Evolutionary conservation across 1,139 yeast genomes (phyloP).

Genomic region (Geotrichum candidum): DNA sequence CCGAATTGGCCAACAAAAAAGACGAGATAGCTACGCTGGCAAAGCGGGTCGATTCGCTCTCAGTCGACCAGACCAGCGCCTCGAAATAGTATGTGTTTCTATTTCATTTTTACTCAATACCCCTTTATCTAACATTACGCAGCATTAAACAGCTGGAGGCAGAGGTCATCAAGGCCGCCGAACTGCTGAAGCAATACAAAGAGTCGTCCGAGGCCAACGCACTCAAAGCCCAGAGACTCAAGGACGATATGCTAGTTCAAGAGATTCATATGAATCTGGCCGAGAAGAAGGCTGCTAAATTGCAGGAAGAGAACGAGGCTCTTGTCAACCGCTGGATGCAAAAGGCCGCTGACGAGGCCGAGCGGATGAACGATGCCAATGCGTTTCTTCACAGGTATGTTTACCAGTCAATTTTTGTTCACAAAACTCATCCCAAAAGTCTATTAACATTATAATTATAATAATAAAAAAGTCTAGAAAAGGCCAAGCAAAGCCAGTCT

Average conservation of each 20-base stretch:
- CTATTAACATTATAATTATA: neutral
- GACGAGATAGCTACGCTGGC: slow-evolving; percentile 9
- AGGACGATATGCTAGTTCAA: slow-evolving; percentile 64
- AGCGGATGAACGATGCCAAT: slow-evolving; percentile 52
- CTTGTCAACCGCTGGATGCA: slow-evolving; percentile 58
- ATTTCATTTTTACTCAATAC: neutral
- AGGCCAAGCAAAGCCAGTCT: neutral
- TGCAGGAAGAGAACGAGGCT: slow-evolving; percentile 41
- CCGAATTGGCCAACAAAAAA: slow-evolving; percentile 16
- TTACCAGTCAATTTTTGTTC: neutral
- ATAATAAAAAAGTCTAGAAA: slow-evolving; percentile 10
- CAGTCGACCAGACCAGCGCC: neutral
- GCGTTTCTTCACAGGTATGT: slow-evolving; percentile 36
- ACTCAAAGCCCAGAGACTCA: slow-evolving; percentile 53
- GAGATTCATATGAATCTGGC: slow-evolving; percentile 67
- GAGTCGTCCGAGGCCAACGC: slow-evolving; percentile 24
- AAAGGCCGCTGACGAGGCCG: slow-evolving; percentile 53
- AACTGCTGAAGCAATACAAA: slow-evolving; percentile 22
- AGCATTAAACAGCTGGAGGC: slow-evolving; percentile 14
- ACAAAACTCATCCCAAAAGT: neutral
- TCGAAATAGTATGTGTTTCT: slow-evolving; percentile 7
- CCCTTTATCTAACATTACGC: neutral
- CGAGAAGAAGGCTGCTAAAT: slow-evolving; percentile 39
- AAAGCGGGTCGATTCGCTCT: slow-evolving; percentile 2
- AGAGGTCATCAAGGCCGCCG: slow-evolving; percentile 1